Base-by-base conservation (phyloP, 106 monocot species). In the Apostasia ramifera region DNA sequence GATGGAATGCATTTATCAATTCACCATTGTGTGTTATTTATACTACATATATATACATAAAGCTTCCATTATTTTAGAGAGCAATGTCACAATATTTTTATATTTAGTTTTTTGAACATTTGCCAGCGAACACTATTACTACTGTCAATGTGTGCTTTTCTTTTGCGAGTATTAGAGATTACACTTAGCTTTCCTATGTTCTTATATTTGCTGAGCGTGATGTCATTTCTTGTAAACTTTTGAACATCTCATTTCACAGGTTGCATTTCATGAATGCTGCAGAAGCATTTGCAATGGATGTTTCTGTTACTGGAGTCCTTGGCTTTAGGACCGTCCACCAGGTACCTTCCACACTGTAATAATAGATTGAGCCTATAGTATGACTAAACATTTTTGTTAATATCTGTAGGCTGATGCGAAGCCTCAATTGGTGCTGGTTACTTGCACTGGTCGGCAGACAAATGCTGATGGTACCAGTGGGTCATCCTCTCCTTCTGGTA, bases 291-390 rank as follows among this genome's bases (percentile, higher is more conserved):
- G 86, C 81, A 52, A 55, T 90, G 74, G 74, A 85, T 59, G 74
- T 92, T 70, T 85, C 72, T 55, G 71, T 92, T 74, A 98, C 79
- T 42, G 97, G 97, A 40, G 82, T 81, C 74, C 92, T 92, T 81
- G 97, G 97, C 40, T 90, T 84, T 68, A 82, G 92, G 4, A 98
- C 97, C 55, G 62, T 87, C 53, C 82, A 97, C 73, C 97, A 97
- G 97, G 97, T 98, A 54, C 26, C 8, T 67, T 57, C 60, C 56
- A 3, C 45, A 63, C 5, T 63, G 5, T 45, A 14, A 40, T 45
- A n/a, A 13, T 63, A 44, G 44, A 8, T 13, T 5, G 45, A 63
- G 13, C 45, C 11, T 44, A 41, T 59, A 41, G 44, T 44, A 5
- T 45, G 8, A 6, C 1, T 43, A 5, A 4, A 63, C 45, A 13